Evolutionary conservation across 192 early-diverging fungal species (phyloP), one percentile per base, ranked within the genome.

Genomic region (Coemansia nantahalensis): DNA sequence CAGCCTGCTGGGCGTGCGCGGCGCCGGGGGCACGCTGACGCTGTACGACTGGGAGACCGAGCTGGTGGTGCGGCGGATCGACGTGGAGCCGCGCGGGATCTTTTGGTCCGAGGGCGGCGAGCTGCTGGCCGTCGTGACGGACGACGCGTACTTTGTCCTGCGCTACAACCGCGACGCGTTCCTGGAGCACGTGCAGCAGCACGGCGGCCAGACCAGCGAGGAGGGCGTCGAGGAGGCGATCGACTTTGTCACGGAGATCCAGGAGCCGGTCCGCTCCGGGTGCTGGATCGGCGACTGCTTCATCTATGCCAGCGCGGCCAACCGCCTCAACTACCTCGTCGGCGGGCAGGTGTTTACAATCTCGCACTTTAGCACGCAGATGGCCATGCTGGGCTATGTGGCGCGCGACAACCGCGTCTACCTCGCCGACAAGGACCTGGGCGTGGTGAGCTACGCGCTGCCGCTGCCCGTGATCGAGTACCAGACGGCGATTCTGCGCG

Each of bases 211-310:
- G 22, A 80, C 86, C 18, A 80, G 83, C 26, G 94, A 98, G 56
- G 95, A 97, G 68, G 97, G 97, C 28, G 86, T 96, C 17, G 97
- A 99, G 59, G 90, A 91, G 39, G 97, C 95, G 1, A 78, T 99
- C 50, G 94, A 97, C 54, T 93, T 98, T 77, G 80, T 97, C 15
- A 83, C 88, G 8, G 97, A 98, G 58, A 88, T 99, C 54, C 68
- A 71, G 38, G 95, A 98, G 64, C 82, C 78, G 72, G 85, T 99
- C 26, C 88, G 89, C 59, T 93, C 94, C 7, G 97, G 95, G 21
- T 82, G 82, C 56, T 99, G 97, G 97, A 90, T 97, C 40, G 97
- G 97, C 40, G 97, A 99, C 72, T 97, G 96, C 64, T 98, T 99
- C 59, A 97, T 99, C 49, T 99, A 97, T 79, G 92, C 92, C 16